Base-by-base conservation (phyloP, 2,329 filamentous ascomycete genomes). In the Elsinoe perseae region DNA sequence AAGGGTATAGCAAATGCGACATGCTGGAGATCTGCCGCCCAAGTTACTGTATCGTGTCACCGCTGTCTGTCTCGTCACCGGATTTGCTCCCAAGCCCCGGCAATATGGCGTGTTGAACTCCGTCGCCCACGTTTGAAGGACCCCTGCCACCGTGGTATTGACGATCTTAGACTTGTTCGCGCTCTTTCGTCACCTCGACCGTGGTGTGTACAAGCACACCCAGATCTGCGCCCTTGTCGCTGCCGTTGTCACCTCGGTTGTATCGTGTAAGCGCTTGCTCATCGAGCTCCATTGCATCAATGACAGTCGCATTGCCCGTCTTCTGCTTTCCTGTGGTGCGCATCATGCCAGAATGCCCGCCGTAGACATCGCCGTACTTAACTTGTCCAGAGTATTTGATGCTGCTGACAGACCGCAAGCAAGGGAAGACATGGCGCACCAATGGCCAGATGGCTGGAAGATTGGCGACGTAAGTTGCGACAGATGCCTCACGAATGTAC, bases 401-500 rank as follows among this genome's bases (percentile, higher is more conserved):
- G 53, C 53, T 56, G 38, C 38, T 58, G 55, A 54, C 56, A 14
- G 38, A 42, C 14, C 56, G 57, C 28, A 60, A 53, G 20, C 38
- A 54, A n/a, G 58, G 58, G 28, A 60, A 40, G 7, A 52, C 57
- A 52, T 75, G 71, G 27, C 75, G 72, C 42, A 80, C 63, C 12
- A 81, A 69, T 0, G 76, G 73, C 77, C 78, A 81, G 54, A 79
- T 73, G 46, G 76, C 70, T 1, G 78, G 78, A 1, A 80, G 67
- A 61, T 81, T 81, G 60, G 76, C 72, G 10, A 81, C 77, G 58
- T 76, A 75, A 4, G 80, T 70, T 7, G 77, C 78, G 1, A 78
- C 77, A 18, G 70, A 74, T 9, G 77, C 75, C 70, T 82, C 78
- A 56, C 78, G 60, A 16, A 40, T 48, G 44, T 62, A 62, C 60